Conservation (phyloP, 2,329 filamentous ascomycete species). For the Blastomyces parvus region DNA sequence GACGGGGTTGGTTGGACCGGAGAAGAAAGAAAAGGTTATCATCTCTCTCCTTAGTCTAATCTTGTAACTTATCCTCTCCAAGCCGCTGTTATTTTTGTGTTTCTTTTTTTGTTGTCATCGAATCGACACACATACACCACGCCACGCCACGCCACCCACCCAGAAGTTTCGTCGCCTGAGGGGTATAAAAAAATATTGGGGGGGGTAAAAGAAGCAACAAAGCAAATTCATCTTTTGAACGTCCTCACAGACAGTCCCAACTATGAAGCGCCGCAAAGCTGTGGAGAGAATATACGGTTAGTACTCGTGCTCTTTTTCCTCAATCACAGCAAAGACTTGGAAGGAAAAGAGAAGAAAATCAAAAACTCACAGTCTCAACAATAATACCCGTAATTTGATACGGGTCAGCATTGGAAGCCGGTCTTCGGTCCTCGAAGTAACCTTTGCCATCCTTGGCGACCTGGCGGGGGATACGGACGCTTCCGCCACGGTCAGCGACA, state of each 20-base stretch:
- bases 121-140: background rate
- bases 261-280: constrained; percentile 36
- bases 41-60: too few relatives aligned
- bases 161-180: constrained; percentile 23
- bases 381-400: constrained; percentile 78
- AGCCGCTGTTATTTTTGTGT: background rate
- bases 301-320: too few relatives aligned
- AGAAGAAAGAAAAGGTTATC: too few relatives aligned
- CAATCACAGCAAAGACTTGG: background rate
- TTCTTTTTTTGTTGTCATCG: background rate
- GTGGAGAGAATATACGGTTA: constrained; percentile 8
- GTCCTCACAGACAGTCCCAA: constrained; percentile 9
- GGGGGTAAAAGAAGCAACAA: constrained; percentile 20
- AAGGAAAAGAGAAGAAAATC: background rate
- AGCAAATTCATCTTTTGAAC: constrained; percentile 11
- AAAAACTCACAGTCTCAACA: constrained; percentile 53
- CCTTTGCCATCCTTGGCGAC: constrained; percentile 80
- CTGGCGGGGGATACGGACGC: constrained; percentile 83
- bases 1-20: too few relatives aligned
- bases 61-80: background rate
- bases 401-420: constrained; percentile 77
- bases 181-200: constrained; percentile 30
- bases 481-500: constrained; percentile 90
- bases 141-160: background rate
- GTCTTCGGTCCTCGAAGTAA: constrained; percentile 82